Conservation (phyloP, 2,329 filamentous ascomycete species). For the Paradendryphiella salina region DNA sequence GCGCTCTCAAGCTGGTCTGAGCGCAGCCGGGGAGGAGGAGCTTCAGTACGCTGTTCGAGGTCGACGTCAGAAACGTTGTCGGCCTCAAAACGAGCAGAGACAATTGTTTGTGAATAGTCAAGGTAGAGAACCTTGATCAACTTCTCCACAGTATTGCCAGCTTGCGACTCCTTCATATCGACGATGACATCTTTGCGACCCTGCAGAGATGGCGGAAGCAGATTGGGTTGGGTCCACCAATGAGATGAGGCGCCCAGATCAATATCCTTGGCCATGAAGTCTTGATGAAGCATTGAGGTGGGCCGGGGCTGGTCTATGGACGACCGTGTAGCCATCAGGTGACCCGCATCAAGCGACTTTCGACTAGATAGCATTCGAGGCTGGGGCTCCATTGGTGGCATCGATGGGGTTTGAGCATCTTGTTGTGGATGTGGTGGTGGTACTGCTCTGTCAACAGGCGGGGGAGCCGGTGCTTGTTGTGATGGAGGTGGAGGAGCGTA, state of each 20-base stretch:
- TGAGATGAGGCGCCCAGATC: slow-evolving; percentile 73
- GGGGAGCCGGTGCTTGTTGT: slow-evolving; percentile 46
- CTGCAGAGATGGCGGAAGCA: slow-evolving; percentile 79
- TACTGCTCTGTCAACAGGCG: slow-evolving; percentile 42
- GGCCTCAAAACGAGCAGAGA: slow-evolving; percentile 78
- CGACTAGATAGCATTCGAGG: slow-evolving; percentile 53
- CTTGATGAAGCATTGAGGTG: slow-evolving; percentile 61
- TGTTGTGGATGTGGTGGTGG: slow-evolving; percentile 51
- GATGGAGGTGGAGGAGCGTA: slow-evolving; percentile 43
- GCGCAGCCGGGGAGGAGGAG: slow-evolving; percentile 76
- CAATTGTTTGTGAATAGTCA: slow-evolving; percentile 93
- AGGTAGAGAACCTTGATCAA: slow-evolving; percentile 87
- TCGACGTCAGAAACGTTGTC: slow-evolving; percentile 71
- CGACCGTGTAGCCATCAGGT: slow-evolving; percentile 56
- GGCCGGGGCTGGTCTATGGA: slow-evolving; percentile 78
- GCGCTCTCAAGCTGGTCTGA: slow-evolving; percentile 92
- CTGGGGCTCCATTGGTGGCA: slow-evolving; percentile 50
- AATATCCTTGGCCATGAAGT: slow-evolving; percentile 85
- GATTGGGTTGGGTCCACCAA: slow-evolving; percentile 87
- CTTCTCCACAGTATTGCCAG: slow-evolving; percentile 74
- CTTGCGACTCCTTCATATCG: slow-evolving; percentile 78
- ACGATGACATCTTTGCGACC: slow-evolving; percentile 79
- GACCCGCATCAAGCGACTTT: slow-evolving; percentile 67
- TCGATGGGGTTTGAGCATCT: slow-evolving; percentile 17
- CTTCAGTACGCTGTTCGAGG: slow-evolving; percentile 84